These are phyloP conservation scores for Aspergillus melleus DNA, from an alignment of 2,329 filamentous ascomycete species.

Conservation along the genomic window DNA sequence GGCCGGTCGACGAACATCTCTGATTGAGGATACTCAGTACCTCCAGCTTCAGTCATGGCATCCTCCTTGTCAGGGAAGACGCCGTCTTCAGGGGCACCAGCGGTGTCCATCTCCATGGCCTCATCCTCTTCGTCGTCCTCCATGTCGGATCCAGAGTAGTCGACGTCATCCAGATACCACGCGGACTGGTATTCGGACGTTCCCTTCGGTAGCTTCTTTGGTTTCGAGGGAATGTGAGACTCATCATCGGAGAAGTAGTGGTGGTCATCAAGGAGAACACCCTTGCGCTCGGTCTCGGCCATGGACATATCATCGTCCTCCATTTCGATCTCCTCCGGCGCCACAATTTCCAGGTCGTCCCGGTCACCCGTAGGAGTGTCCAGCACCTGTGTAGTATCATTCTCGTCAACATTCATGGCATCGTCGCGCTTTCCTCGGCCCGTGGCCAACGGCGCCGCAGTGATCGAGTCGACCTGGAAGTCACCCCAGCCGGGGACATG, in stretches of 20 bases:
- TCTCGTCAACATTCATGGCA: slow-evolving; percentile 69
- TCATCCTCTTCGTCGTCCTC: slow-evolving; percentile 67
- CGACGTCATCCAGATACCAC: slow-evolving; percentile 84
- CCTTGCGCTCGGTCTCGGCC: slow-evolving; percentile 66
- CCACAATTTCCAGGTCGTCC: slow-evolving; percentile 79
- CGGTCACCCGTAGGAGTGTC: slow-evolving; percentile 74
- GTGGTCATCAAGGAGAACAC: slow-evolving; percentile 91
- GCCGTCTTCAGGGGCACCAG: slow-evolving; percentile 77
- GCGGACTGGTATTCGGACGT: slow-evolving; percentile 93
- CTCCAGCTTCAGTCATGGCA: slow-evolving; percentile 70
- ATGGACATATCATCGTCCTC: slow-evolving; percentile 61
- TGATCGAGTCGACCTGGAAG: slow-evolving; percentile 88
- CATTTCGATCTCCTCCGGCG: slow-evolving; percentile 84
- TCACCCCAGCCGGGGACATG: slow-evolving; percentile 93
- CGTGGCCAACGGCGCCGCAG: slow-evolving; percentile 66
- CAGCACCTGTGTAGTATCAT: slow-evolving; percentile 51
- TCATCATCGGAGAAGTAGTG: slow-evolving; percentile 97
- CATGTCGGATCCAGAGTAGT: slow-evolving; percentile 81
- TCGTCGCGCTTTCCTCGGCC: slow-evolving; percentile 56
- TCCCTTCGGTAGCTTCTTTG: slow-evolving; percentile 80
- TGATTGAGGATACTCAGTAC: slow-evolving; percentile 89
- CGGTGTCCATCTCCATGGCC: slow-evolving; percentile 54
- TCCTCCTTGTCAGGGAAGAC: slow-evolving; percentile 57
- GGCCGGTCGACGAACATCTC: slow-evolving; percentile 82
- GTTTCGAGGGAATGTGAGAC: slow-evolving; percentile 56